phyloP scores from a whole-genome alignment of 192 early-diverging fungal genomes.

The Dispira simplex region DNA sequence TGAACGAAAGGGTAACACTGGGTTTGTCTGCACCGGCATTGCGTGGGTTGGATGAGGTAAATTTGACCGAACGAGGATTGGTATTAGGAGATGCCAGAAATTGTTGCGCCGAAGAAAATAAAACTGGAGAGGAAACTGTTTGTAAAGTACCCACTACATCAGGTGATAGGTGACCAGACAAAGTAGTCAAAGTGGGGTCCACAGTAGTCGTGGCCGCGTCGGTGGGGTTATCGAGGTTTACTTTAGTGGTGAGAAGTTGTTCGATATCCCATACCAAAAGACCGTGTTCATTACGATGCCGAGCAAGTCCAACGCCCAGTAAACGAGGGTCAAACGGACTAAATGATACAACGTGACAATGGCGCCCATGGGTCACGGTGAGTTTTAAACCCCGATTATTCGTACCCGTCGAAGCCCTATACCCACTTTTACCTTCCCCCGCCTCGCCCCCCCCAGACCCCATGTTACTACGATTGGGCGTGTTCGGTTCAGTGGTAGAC shows the following conservation, averaged over 20 bases:
- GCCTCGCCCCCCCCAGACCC: neutral
- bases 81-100: neutral
- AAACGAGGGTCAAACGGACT: neutral
- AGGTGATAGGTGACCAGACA: neutral
- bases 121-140: neutral
- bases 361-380: conserved; percentile 1
- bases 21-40: neutral
- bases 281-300: conserved; percentile 6
- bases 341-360: neutral
- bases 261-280: conserved; percentile 5
- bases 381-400: neutral
- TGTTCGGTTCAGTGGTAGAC: neutral
- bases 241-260: neutral
- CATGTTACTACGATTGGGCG: neutral
- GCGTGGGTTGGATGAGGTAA: conserved; percentile 3
- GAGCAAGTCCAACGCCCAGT: neutral
- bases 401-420: neutral
- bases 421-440: neutral
- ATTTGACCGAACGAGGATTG: neutral
- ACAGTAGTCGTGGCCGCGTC: neutral
- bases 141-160: too few species aligned
- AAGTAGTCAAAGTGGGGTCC: neutral
- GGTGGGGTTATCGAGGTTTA: neutral
- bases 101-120: too few species aligned
- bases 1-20: neutral